Base-by-base conservation (phyloP, 352 stramenopile species). In the Globisporangium okanoganense region DNA sequence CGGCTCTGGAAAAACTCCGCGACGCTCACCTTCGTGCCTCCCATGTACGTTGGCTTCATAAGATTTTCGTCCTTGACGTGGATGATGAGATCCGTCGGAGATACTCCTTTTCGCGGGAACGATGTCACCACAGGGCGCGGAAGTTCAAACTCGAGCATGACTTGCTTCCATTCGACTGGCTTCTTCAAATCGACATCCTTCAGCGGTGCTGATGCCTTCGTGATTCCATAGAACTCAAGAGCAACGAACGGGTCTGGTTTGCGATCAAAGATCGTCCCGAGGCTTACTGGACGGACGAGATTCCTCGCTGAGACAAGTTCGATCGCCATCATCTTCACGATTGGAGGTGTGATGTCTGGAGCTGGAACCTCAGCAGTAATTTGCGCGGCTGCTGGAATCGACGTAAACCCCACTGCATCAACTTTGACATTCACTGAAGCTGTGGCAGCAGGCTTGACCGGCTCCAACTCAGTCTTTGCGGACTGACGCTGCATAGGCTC, bases 181-280 rank as follows among this genome's bases (percentile, higher is more conserved):
- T 79, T 72, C 63, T 75, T 79, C n/a, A 73, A 40, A 53, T 82
- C 69, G 1, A 77, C 65, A 33, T 79, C 64, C 24, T 77, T 78
- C 24, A 79, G 43, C 9, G 64, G 45, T 2, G 53, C 31, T 13
- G 58, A 72, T 4, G 51, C 44, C 54, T 66, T 72, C 0, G 55
- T 27, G 2, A 65, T 44, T 1, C 73, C 73, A 14, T 58, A 61
- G 18, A 78, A 73, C 48, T 78, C 65, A 4, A 81, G 20, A 1
- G 53, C 64, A 16, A 81, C 70, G 27, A 70, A 67, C 1, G 73
- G 73, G 38, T 81, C 73, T 5, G 73, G 73, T 24, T 72, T 76
- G 6, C 73, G 67, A 48, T 81, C 73, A 35, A 81, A 71, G 5
- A 81, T 40, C 1, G 62, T 59, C 5, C 69, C 69, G 27, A 80